phyloP scores from a whole-genome alignment of 768 basidiomycete species.

The Gymnopilus dilepis region DNA sequence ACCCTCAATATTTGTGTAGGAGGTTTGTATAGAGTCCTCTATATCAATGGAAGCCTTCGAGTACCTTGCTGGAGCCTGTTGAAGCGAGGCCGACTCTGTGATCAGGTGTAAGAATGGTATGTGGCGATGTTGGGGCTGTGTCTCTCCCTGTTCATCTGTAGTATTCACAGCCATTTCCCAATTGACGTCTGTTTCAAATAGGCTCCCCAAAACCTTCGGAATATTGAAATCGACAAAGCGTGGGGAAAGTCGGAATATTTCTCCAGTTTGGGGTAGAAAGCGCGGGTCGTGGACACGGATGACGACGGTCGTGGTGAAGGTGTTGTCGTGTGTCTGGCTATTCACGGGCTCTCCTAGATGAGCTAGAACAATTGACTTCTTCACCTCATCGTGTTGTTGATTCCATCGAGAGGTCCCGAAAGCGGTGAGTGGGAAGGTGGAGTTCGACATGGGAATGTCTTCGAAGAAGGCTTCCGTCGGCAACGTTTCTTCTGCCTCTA shows the following conservation, averaged over 20 bases:
- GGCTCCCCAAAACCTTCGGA: background rate
- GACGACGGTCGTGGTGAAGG: too few relatives aligned
- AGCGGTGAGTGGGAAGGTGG: background rate
- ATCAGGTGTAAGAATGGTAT: background rate
- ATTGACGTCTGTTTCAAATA: background rate
- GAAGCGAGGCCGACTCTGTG: background rate
- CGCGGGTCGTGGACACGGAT: too few relatives aligned
- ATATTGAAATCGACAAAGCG: background rate
- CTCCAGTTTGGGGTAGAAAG: background rate
- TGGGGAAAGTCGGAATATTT: background rate
- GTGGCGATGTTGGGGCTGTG: background rate
- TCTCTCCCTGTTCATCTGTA: background rate
- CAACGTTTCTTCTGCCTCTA: background rate
- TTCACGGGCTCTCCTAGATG: too few relatives aligned
- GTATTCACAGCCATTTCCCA: too few relatives aligned
- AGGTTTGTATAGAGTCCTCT: background rate
- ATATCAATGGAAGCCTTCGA: background rate
- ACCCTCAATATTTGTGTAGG: background rate
- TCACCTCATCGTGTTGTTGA: too few relatives aligned
- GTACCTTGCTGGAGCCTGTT: background rate
- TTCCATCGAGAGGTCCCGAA: too few relatives aligned
- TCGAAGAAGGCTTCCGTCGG: background rate
- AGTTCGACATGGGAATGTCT: background rate
- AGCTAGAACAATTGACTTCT: too few relatives aligned
- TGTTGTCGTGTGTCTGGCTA: too few relatives aligned